Percentiles rank a stretch among this genome's conserved stretches.
These are phyloP conservation scores for Chrysosporium keratinophilum DNA, from an alignment of 2,329 filamentous ascomycete species.

Conservation along the genomic window DNA sequence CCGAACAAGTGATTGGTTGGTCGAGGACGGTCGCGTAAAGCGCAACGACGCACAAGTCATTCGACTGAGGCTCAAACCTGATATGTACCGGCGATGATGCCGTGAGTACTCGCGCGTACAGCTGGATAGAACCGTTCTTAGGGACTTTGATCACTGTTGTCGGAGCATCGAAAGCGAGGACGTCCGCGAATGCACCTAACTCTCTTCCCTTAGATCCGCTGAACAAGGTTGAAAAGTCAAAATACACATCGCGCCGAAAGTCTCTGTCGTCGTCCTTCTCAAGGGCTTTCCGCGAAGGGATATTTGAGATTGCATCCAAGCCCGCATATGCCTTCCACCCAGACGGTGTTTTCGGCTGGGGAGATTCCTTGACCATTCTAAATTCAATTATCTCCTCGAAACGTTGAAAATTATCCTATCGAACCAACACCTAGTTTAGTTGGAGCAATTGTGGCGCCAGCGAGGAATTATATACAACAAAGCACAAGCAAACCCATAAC, in stretches of 20 bases:
- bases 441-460: too few species aligned
- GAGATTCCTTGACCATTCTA: too few species aligned
- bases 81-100: background rate
- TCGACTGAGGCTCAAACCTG: background rate
- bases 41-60: background rate
- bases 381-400: too few species aligned
- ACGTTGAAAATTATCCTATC: too few species aligned
- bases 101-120: slow-evolving; percentile 1
- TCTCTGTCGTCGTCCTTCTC: too few species aligned
- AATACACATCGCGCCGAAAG: slow-evolving; percentile 1
- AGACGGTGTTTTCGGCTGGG: too few species aligned
- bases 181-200: background rate
- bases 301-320: too few species aligned
- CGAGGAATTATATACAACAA: too few species aligned
- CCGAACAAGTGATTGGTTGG: background rate
- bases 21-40: slow-evolving; percentile 3
- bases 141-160: background rate
- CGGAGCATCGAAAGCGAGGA: background rate
- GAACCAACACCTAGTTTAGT: too few species aligned
- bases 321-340: too few species aligned
- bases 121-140: background rate
- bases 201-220: background rate
- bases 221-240: background rate
- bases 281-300: too few species aligned
- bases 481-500: too few species aligned